These are phyloP conservation scores for Hortaea sp. DNA, from an alignment of 2,329 filamentous ascomycete genomes.

Conservation along the genomic window DNA sequence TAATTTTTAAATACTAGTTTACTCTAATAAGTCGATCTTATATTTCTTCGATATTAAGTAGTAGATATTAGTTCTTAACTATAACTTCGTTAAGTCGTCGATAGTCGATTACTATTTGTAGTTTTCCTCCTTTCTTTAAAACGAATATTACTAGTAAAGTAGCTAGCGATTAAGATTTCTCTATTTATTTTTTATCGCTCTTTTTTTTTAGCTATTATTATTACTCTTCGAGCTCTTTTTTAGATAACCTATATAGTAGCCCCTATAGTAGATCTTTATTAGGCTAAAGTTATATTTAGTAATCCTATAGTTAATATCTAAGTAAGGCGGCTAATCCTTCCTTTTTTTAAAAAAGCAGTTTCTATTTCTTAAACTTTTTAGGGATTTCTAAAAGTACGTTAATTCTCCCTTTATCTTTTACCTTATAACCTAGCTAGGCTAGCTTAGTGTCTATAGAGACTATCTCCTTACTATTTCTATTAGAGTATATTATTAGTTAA, in stretches of 20 bases:
- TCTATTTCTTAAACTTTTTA: conserved; percentile 9
- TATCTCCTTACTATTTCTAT: neutral
- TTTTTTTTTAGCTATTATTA: conserved; percentile 4
- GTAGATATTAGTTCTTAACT: conserved; percentile 18
- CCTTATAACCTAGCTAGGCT: conserved; percentile 1
- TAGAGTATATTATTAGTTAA: neutral
- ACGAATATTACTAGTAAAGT: conserved; percentile 14
- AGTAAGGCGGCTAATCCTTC: conserved; percentile 5
- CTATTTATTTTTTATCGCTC: conserved; percentile 4
- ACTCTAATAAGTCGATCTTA: conserved; percentile 10
- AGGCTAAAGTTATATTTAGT: conserved; percentile 6
- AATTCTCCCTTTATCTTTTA: neutral
- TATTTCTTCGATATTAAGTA: conserved; percentile 17
- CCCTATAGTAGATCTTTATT: conserved; percentile 7
- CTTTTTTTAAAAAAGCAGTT: conserved; percentile 9
- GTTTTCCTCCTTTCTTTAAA: conserved; percentile 13
- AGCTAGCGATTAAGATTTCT: conserved; percentile 2
- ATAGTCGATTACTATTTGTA: conserved; percentile 17
- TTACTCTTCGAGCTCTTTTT: conserved; percentile 5
- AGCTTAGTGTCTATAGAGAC: conserved; percentile 1
- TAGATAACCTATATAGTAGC: conserved; percentile 6
- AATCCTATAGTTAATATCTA: conserved; percentile 9
- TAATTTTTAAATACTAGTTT: conserved; percentile 14
- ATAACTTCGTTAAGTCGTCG: conserved; percentile 17
- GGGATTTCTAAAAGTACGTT: neutral